phyloP scores from a whole-genome alignment of 2,329 filamentous ascomycete genomes.

The Gaeumannomyces sp. region DNA sequence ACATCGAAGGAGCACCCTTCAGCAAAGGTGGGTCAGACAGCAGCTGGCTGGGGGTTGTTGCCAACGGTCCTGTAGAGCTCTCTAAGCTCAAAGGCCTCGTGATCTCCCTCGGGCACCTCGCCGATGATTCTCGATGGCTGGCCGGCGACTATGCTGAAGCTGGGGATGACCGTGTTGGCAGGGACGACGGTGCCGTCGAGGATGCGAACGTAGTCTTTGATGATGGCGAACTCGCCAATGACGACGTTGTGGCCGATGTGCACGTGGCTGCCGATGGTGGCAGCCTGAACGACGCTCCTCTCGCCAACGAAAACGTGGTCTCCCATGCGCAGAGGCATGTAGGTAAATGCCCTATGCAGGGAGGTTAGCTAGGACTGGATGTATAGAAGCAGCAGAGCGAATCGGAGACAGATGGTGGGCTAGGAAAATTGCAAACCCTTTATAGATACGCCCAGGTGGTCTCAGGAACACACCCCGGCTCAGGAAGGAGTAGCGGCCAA shows the following conservation, averaged over 20 bases:
- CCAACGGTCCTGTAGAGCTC: conserved; percentile 60
- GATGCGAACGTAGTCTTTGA: conserved; percentile 89
- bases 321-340: conserved; percentile 86
- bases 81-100: conserved; percentile 58
- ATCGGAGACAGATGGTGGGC: background rate
- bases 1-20: no score
- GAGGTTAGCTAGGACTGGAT: background rate
- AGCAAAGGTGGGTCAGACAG: conserved; percentile 22
- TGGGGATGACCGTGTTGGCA: conserved; percentile 83
- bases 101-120: conserved; percentile 68
- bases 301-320: conserved; percentile 90
- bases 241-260: conserved; percentile 73
- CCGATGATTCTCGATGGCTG: conserved; percentile 73
- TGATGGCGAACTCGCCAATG: conserved; percentile 79
- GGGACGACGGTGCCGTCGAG: conserved; percentile 80
- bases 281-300: conserved; percentile 71
- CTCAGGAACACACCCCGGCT: conserved; percentile 71
- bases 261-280: conserved; percentile 77
- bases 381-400: background rate
- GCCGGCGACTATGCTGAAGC: conserved; percentile 86
- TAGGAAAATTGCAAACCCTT: conserved; percentile 45
- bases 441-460: conserved; percentile 76
- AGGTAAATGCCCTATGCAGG: conserved; percentile 54
- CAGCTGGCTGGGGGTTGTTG: conserved; percentile 42
- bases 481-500: conserved; percentile 88